These are phyloP conservation scores for Ilyonectria robusta DNA, from an alignment of 2,329 filamentous ascomycete genomes.

Conservation along the genomic window DNA sequence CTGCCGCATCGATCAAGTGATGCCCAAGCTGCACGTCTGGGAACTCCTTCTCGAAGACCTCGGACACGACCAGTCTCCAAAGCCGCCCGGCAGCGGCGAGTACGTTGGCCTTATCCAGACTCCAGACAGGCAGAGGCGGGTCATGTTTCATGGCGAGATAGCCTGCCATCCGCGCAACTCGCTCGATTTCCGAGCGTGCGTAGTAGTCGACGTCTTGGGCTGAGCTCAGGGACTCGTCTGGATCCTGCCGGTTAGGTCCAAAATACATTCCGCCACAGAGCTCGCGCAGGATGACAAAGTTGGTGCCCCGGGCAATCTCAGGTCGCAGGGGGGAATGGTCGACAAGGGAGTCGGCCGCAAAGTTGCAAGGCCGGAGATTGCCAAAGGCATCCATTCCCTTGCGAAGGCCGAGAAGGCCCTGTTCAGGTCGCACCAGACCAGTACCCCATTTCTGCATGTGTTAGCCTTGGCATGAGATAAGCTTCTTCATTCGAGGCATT, in stretches of 20 bases:
- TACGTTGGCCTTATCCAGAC: slow-evolving; percentile 46
- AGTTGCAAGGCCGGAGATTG: slow-evolving; percentile 85
- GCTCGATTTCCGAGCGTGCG: slow-evolving; percentile 79
- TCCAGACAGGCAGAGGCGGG: slow-evolving; percentile 66
- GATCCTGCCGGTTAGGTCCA: slow-evolving; percentile 66
- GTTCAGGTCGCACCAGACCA: slow-evolving; percentile 60
- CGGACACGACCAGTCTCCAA: slow-evolving; percentile 39
- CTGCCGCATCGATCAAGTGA: slow-evolving; percentile 41
- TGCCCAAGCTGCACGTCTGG: slow-evolving; percentile 38
- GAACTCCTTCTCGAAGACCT: slow-evolving; percentile 37
- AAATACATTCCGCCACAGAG: slow-evolving; percentile 85
- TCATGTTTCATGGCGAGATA: slow-evolving; percentile 69
- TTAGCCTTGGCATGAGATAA: not conserved
- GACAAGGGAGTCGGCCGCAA: slow-evolving; percentile 49
- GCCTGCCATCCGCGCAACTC: slow-evolving; percentile 77
- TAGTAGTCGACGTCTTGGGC: slow-evolving; percentile 72
- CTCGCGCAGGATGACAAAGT: slow-evolving; percentile 72
- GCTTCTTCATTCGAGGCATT: not conserved
- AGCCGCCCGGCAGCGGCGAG: slow-evolving; percentile 40
- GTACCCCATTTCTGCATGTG: slow-evolving; percentile 4
- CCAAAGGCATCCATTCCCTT: slow-evolving; percentile 66
- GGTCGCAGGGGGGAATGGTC: slow-evolving; percentile 68
- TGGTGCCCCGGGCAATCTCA: slow-evolving; percentile 73
- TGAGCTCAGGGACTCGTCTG: slow-evolving; percentile 45
- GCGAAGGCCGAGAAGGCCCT: slow-evolving; percentile 80